Base-by-base conservation (phyloP, 2,329 filamentous ascomycete genomes). In the Stromatinia cepivora region DNA sequence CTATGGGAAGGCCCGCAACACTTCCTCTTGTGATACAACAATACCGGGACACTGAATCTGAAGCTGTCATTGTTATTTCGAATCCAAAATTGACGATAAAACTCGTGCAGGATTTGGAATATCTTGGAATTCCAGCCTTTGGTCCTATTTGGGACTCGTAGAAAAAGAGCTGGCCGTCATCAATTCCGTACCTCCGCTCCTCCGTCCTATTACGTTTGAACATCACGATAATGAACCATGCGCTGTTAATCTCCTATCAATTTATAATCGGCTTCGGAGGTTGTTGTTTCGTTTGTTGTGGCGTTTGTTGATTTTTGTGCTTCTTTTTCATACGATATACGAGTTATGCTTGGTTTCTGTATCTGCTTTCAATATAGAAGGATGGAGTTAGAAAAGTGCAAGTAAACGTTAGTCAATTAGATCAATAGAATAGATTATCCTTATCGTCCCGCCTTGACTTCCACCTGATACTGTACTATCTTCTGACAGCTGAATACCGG, bases 81-180 rank as follows among this genome's bases (percentile, higher is more conserved):
- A 81, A 81, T 70, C 75, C 78, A 59, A 77, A 76, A 69, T 71
- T 81, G 69, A 81, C 79, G 10, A 76, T 77, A 66, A 76, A 77
- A 71, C 76, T 81, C 28, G 80, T 81, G 20, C 79, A 80, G 73
- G 80, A 74, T 36, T 75, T 81, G 76, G 79, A 81, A 71, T 76
- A 72, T 58, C 73, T 80, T 22, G 80, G 80, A 0, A 73, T 81
- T 58, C 73, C 78, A 10, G 79, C 79, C 15, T 81, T 75, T 73
- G 79, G 79, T 22, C 75, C 79, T n/a, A 79, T 80, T 65, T 80
- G 77, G 73, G 79, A 80, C 75, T 76, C 75, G 8, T 67, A 62
- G 31, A 22, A 31, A 17, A 25, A 54, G 42, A 31, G 20, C 20
- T 28, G 46, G 15, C 4, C 2, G 28, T 28, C 1, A 10, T 39